A percentile compares a stretch with the other conserved stretches of the same genome.
Evolutionary conservation across 1,139 yeast genomes (phyloP).

Genomic region (Sugiyamaella pinicola): DNA sequence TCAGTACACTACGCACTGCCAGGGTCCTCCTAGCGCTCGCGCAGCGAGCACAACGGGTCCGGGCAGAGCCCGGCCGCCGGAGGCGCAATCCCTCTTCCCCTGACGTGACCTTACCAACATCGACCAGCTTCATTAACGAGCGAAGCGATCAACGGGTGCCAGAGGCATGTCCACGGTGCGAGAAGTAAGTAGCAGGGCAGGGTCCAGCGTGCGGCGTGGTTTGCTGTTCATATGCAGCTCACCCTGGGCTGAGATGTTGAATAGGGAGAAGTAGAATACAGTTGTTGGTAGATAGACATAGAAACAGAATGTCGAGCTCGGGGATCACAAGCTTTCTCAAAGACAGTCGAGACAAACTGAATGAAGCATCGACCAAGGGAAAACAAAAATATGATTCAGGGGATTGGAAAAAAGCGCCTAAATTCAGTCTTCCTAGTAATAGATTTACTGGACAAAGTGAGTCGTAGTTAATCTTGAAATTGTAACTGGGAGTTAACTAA

Average conservation of each 20-base stretch:
- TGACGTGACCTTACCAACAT: too few species aligned
- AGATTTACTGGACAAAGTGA: not conserved
- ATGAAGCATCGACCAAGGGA: constrained; percentile 28
- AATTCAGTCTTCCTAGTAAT: constrained; percentile 14
- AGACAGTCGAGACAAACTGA: constrained; percentile 28
- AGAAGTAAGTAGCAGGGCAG: not conserved
- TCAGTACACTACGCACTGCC: too few species aligned
- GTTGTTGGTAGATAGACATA: too few species aligned
- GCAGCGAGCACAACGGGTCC: too few species aligned
- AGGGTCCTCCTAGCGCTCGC: too few species aligned
- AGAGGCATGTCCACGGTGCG: not conserved
- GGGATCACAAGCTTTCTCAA: constrained; percentile 25
- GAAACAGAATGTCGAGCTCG: constrained; percentile 13
- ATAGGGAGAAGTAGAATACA: too few species aligned
- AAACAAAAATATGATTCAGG: constrained; percentile 24
- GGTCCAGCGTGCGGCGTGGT: not conserved
- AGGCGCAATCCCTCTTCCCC: too few species aligned
- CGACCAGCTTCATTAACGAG: too few species aligned
- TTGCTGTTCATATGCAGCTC: not conserved
- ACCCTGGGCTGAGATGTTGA: too few species aligned
- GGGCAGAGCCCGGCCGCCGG: too few species aligned
- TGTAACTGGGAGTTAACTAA: constrained; percentile 5
- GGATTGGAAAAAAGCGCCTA: constrained; percentile 28
- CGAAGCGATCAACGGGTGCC: too few species aligned
- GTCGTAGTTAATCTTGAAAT: not conserved